Evolutionary conservation across 148 eudicot species (phyloP).

Genomic region (Heliamphora exappendiculata): DNA sequence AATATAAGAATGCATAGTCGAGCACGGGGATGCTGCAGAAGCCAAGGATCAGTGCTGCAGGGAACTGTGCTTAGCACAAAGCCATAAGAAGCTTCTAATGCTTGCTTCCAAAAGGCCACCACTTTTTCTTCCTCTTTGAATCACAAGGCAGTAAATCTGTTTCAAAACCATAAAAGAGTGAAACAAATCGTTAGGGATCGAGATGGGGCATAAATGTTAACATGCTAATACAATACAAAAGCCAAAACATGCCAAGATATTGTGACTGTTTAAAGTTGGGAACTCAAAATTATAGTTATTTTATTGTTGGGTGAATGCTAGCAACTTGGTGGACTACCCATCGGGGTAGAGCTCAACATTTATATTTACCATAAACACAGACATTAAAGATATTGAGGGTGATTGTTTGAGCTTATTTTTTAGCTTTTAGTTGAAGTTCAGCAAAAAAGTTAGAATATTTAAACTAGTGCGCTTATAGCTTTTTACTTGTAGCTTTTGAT

Average conservation of each 20-base stretch:
- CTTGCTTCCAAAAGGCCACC: constrained; percentile 69
- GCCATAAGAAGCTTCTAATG: constrained; percentile 21
- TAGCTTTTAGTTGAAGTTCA: too few relatives aligned
- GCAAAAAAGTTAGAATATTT: too few relatives aligned
- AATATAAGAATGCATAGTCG: background rate
- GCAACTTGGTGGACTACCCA: background rate
- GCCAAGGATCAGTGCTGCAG: background rate
- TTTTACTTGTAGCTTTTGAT: too few relatives aligned
- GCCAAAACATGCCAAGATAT: background rate
- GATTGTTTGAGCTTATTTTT: background rate
- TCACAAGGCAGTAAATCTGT: constrained; percentile 63
- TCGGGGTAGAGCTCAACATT: background rate
- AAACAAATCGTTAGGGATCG: constrained; percentile 8
- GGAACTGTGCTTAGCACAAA: background rate
- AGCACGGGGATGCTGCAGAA: constrained; percentile 6
- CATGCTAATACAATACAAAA: background rate
- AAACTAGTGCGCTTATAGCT: too few relatives aligned
- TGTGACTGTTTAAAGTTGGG: background rate
- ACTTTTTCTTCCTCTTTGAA: constrained; percentile 56
- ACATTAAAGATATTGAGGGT: background rate
- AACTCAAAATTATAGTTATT: background rate
- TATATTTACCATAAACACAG: background rate
- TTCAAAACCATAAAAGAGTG: constrained; percentile 2
- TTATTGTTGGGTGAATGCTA: background rate
- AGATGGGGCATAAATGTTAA: background rate